Evolutionary conservation across 176 grass and related monocot genomes (phyloP).

Genomic region (Calamus simplicifolius): DNA sequence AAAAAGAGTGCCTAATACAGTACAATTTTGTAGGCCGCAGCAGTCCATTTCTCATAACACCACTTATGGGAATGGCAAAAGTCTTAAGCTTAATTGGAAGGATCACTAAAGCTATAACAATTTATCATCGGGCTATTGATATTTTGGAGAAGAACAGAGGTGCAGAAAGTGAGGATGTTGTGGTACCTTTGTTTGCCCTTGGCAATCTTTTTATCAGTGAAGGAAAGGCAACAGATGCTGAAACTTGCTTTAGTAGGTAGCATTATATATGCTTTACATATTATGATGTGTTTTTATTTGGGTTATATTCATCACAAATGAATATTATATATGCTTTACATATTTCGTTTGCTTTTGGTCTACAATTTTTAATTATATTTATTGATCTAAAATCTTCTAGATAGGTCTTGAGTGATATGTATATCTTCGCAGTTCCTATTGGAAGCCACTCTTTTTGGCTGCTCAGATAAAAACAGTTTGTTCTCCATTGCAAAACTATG

Average conservation of each 20-base stretch:
- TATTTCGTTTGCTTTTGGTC: no score
- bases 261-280: not conserved
- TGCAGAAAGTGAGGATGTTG: constrained; percentile 18
- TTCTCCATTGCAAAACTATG: no score
- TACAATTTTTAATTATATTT: no score
- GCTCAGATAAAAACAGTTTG: no score
- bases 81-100: constrained; percentile 20
- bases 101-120: constrained; percentile 22
- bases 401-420: no score
- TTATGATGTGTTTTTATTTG: no score
- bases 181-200: constrained; percentile 23
- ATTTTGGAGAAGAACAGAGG: constrained; percentile 31
- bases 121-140: constrained; percentile 29
- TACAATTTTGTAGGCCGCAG: constrained; percentile 13
- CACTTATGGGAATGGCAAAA: constrained; percentile 38
- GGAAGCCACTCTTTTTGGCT: no score
- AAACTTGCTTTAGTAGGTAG: constrained; percentile 22
- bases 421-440: no score
- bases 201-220: constrained; percentile 27
- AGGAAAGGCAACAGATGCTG: constrained; percentile 31
- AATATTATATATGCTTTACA: no score
- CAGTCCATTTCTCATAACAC: constrained; percentile 27
- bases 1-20: no score
- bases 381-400: no score
- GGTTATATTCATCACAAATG: no score